Base-by-base conservation (phyloP, 441 rosid species). In the Francoa sonchifolia region DNA sequence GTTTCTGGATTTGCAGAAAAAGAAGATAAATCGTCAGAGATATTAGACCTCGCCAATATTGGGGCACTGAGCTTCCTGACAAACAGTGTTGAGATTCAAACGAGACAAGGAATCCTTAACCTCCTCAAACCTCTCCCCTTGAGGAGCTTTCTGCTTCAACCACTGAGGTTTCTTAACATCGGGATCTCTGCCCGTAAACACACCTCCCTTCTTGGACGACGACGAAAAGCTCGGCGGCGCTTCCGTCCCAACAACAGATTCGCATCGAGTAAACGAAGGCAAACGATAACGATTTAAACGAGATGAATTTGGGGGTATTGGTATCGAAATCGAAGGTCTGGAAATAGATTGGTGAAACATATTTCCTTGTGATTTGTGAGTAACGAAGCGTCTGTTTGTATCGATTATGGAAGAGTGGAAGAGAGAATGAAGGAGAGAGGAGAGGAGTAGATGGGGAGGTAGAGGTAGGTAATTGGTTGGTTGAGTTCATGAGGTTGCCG, bases 61-160 rank as follows among this genome's bases (percentile, higher is more conserved):
- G 32, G 96, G 96, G 59, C 99, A 86, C 54, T 86, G 96, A 33
- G 99, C 96, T 60, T 86, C 99, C 42, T 86, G 85, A 26, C 99
- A 90, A 11, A 90, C 99, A 52, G 96, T 86, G 26, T 80, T 77
- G 40, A 90, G 96, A 14, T 73, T 86, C 45, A 86, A 69, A 33
- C 70, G 57, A 27, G 99, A 78, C 6, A 86, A 65, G 3, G 89
- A 71, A 3, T 72, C 66, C 40, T 90, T 90, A 14, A 90, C 93
- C 40, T 82, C 76, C 26, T 73, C 70, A 61, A 69, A 90, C 71
- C 63, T 72, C 33, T 68, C 77, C 0, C 96, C 99, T 41, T 82
- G 93, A 5, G 96, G 95, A 32, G 98, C 96, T 60, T 57, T 80
- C 68, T 90, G 95, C 58, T 96, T 65, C 57, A 90, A 44, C 98